Evolutionary conservation across 345 rosid genomes (phyloP).

Genomic region (Linum usitatissimum): DNA sequence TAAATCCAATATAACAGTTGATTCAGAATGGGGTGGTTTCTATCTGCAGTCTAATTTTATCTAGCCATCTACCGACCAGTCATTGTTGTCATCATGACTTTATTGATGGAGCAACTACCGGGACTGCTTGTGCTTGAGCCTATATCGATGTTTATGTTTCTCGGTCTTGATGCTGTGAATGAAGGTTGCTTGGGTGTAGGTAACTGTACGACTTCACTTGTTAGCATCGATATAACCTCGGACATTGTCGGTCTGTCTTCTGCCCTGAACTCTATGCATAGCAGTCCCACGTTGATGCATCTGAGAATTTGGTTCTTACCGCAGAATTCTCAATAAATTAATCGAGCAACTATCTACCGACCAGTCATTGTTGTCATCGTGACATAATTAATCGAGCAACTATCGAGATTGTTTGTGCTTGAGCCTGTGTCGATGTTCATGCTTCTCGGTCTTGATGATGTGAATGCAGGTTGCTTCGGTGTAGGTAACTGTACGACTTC

Average conservation of each 20-base stretch:
- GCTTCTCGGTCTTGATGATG: neutral
- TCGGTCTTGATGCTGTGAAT: neutral
- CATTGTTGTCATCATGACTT: neutral
- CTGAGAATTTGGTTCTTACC: slow-evolving; percentile 2
- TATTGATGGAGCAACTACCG: neutral
- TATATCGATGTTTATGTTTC: neutral
- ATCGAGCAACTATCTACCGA: no score
- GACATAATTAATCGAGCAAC: neutral
- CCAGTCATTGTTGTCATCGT: neutral
- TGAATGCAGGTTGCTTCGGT: slow-evolving; percentile 9
- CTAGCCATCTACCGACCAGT: neutral
- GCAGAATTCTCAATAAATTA: neutral
- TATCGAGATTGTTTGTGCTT: neutral
- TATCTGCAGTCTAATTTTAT: no score
- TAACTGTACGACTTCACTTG: slow-evolving; percentile 1
- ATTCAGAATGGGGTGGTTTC: no score
- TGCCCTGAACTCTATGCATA: slow-evolving; percentile 6
- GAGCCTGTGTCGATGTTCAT: neutral
- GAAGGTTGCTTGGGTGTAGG: slow-evolving; percentile 10
- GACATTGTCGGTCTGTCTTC: slow-evolving; percentile 11
- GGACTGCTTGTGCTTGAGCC: neutral
- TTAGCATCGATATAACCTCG: slow-evolving; percentile 11
- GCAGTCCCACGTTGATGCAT: slow-evolving; percentile 12
- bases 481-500: slow-evolving; percentile 3
- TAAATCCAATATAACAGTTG: no score